Percentiles rank a stretch among this genome's conserved stretches.
phyloP scores from a whole-genome alignment of 164 flowering plant species.

The Echeveria elegans region DNA sequence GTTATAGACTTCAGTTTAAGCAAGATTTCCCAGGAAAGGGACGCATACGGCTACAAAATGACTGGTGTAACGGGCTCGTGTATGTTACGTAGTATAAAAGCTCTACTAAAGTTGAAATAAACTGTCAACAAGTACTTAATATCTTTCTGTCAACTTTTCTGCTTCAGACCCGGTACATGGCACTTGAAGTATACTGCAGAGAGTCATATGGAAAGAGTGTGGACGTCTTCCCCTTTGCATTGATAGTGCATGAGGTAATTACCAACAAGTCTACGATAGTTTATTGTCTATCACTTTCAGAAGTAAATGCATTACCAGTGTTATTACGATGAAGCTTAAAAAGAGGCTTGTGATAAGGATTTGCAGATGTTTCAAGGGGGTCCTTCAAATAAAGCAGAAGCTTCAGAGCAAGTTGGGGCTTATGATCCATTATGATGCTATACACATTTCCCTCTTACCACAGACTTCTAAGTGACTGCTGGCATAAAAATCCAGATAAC shows the following conservation, averaged over 20 bases:
- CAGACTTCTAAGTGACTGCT: slow-evolving; percentile 47
- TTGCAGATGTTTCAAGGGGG: slow-evolving; percentile 51
- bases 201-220: slow-evolving; percentile 61
- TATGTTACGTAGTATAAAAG: slow-evolving; percentile 20
- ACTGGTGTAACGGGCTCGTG: slow-evolving; percentile 66
- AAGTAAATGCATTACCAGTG: no score
- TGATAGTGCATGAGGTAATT: slow-evolving; percentile 48
- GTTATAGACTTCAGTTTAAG: slow-evolving; percentile 57
- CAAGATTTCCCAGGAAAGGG: slow-evolving; percentile 46
- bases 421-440: slow-evolving; percentile 11
- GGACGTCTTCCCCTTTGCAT: slow-evolving; percentile 60
- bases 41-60: slow-evolving; percentile 47
- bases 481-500: slow-evolving; percentile 52
- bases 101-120: neutral
- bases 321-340: no score
- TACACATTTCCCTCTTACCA: no score
- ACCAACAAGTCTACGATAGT: neutral
- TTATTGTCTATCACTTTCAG: no score
- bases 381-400: slow-evolving; percentile 37
- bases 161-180: slow-evolving; percentile 55
- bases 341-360: no score
- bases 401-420: slow-evolving; percentile 42
- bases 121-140: neutral
- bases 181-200: slow-evolving; percentile 59
- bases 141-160: slow-evolving; percentile 1